A percentile compares a stretch with the other conserved stretches of the same genome.
Conservation (phyloP, 1,284 basidiomycete species). For the Ceratobasidium sp. region DNA sequence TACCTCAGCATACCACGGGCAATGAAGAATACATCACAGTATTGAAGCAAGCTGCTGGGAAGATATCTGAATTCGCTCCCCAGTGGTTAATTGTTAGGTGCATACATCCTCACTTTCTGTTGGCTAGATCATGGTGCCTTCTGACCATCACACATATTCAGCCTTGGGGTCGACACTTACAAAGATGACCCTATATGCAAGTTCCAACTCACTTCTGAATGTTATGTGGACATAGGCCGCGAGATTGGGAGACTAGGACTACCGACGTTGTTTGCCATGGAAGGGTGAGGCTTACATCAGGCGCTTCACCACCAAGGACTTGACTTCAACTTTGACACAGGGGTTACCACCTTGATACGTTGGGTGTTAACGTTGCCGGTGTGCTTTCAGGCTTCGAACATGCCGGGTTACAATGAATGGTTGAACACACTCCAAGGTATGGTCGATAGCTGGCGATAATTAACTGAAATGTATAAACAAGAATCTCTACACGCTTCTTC, state of each 20-base stretch:
- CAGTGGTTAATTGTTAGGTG: conserved; percentile 54
- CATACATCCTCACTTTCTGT: conserved; percentile 21
- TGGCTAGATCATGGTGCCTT: not conserved
- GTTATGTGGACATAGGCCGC: conserved; percentile 53
- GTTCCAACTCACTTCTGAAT: conserved; percentile 52
- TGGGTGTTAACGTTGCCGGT: conserved; percentile 32
- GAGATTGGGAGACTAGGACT: conserved; percentile 49
- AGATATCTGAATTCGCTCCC: conserved; percentile 50
- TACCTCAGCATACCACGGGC: conserved; percentile 51
- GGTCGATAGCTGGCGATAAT: not conserved
- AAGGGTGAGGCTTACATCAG: conserved; percentile 51
- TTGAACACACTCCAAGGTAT: not conserved
- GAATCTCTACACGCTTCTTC: not conserved
- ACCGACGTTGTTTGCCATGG: conserved; percentile 55
- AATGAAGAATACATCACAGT: conserved; percentile 51
- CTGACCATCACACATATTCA: conserved; percentile 29
- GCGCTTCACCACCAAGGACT: not conserved
- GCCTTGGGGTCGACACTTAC: conserved; percentile 57
- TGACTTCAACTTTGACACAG: conserved; percentile 5
- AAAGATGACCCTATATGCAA: conserved; percentile 54
- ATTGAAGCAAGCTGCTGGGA: conserved; percentile 47
- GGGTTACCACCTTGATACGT: conserved; percentile 24
- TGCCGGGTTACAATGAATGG: not conserved
- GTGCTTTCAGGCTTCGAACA: conserved; percentile 19
- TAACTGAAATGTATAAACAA: conserved; percentile 15